Conservation (phyloP, 345 rosid species). For the Eucalyptus cloeziana region DNA sequence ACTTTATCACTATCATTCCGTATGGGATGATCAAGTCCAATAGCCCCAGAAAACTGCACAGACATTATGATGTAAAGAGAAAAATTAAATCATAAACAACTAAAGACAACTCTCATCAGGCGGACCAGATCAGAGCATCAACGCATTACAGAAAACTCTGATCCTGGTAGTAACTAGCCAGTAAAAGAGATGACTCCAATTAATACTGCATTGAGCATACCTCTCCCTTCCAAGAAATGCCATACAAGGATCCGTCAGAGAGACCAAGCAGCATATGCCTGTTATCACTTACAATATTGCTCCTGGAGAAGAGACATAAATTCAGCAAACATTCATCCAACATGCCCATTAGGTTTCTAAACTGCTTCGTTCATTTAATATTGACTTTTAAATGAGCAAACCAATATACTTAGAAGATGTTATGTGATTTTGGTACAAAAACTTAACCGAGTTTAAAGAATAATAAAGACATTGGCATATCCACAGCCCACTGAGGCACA, state of each 20-base stretch:
- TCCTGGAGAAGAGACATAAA: conserved; percentile 30
- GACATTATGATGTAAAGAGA: background rate
- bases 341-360: background rate
- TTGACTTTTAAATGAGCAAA: background rate
- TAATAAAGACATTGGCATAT: background rate
- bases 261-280: conserved; percentile 83
- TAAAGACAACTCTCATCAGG: background rate
- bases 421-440: background rate
- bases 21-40: conserved; percentile 30
- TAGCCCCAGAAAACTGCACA: conserved; percentile 72
- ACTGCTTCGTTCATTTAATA: background rate
- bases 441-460: background rate
- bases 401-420: background rate
- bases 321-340: background rate
- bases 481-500: background rate
- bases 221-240: conserved; percentile 98
- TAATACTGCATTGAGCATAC: conserved; percentile 17
- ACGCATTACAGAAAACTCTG: background rate
- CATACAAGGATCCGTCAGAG: conserved; percentile 70
- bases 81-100: background rate
- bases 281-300: conserved; percentile 73
- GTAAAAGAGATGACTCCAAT: background rate
- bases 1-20: conserved; percentile 15
- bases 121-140: background rate
- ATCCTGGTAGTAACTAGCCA: background rate